A percentile compares a stretch with the other conserved stretches of the same genome.
Conservation (phyloP, 75 land plant species). For the Ceratopteris richardii region DNA sequence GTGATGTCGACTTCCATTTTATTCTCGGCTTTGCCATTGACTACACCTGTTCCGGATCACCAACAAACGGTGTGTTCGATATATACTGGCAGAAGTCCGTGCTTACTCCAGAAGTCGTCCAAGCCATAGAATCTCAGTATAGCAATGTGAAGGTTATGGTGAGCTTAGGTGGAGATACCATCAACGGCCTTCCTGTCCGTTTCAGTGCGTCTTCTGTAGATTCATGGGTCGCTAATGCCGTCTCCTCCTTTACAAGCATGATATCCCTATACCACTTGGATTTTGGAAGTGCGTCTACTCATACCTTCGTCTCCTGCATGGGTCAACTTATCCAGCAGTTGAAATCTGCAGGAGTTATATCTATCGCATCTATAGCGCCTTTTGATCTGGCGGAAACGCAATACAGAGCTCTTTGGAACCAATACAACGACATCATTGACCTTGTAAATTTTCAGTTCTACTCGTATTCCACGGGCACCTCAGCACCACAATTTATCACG, state of each 20-base stretch:
- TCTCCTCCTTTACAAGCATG: conserved; percentile 15
- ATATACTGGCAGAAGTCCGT: conserved; percentile 48
- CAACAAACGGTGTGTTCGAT: conserved; percentile 33
- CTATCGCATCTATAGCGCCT: conserved; percentile 21
- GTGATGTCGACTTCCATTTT: conserved; percentile 30
- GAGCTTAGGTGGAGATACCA: conserved; percentile 35
- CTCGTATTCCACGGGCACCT: conserved; percentile 12
- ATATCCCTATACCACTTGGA: conserved; percentile 12
- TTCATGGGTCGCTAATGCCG: conserved; percentile 32
- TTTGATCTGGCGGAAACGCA: conserved; percentile 5
- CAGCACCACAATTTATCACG: conserved; percentile 17
- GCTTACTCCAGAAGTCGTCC: conserved; percentile 8
- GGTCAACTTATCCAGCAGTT: conserved; percentile 14
- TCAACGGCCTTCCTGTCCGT: conserved; percentile 5
- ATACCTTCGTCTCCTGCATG: conserved; percentile 11
- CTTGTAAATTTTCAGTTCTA: conserved; percentile 19
- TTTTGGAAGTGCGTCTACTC: not conserved
- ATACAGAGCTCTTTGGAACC: conserved; percentile 16
- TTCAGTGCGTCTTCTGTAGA: conserved; percentile 22
- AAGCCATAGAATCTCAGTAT: conserved; percentile 2
- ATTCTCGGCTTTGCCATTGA: conserved; percentile 43
- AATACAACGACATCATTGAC: conserved; percentile 16
- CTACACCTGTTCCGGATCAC: conserved; percentile 10
- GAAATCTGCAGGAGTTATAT: conserved; percentile 5
- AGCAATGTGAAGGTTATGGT: conserved; percentile 30